A percentile compares a stretch with the other conserved stretches of the same genome.
These are phyloP conservation scores for Zasmidium cellare DNA, from an alignment of 2,329 filamentous ascomycete species.

Conservation along the genomic window DNA sequence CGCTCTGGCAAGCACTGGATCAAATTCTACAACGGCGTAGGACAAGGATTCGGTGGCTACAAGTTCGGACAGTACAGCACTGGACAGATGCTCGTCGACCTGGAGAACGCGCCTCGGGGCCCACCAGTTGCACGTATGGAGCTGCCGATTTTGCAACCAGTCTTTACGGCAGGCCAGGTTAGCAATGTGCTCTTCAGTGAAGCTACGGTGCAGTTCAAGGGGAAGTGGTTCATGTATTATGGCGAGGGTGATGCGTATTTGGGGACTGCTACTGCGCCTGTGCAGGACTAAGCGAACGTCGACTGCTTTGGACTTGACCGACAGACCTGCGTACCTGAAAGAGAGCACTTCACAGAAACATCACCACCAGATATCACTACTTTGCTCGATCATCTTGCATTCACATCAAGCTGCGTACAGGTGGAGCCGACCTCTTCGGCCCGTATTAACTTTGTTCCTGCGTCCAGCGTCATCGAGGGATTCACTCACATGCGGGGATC, in stretches of 20 bases:
- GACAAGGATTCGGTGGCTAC: neutral
- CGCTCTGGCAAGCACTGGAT: constrained; percentile 1
- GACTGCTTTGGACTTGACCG: no score
- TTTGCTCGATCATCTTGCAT: no score
- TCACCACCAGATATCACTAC: neutral
- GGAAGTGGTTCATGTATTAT: constrained; percentile 19
- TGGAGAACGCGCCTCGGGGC: neutral
- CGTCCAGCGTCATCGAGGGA: neutral
- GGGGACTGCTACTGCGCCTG: constrained; percentile 17
- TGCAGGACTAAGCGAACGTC: constrained; percentile 12
- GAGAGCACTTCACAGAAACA: neutral
- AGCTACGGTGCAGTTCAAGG: neutral
- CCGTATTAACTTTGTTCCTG: constrained; percentile 1
- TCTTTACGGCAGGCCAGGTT: neutral
- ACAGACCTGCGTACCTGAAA: no score
- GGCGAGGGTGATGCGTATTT: constrained; percentile 28
- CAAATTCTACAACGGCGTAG: constrained; percentile 5
- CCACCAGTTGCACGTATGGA: constrained; percentile 3
- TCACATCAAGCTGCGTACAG: neutral
- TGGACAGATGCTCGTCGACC: constrained; percentile 3
- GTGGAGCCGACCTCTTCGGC: constrained; percentile 1
- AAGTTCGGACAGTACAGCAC: constrained; percentile 5
- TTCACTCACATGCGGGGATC: neutral
- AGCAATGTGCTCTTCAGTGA: constrained; percentile 6
- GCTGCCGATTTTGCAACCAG: neutral